Conservation (phyloP, 352 stramenopile genomes). For the Globisporangium splendens region DNA sequence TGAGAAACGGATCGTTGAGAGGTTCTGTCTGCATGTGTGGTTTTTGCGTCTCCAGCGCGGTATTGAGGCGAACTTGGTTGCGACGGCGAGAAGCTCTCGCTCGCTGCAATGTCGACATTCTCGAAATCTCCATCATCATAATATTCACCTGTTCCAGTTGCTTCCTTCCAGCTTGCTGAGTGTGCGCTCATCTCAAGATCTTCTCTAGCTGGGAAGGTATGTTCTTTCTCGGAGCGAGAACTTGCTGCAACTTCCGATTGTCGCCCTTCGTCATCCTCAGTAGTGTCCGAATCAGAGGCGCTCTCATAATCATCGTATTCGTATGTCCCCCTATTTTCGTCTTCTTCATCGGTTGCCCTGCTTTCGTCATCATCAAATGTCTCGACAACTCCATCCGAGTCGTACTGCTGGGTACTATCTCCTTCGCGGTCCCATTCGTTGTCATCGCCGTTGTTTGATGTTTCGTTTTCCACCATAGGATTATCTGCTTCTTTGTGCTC, state of each 20-base stretch:
- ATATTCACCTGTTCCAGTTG: neutral
- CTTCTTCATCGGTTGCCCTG: neutral
- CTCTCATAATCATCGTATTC: constrained; percentile 6
- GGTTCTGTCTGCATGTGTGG: neutral
- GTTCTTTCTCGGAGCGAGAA: neutral
- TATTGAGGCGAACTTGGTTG: neutral
- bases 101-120: neutral
- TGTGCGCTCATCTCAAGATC: neutral
- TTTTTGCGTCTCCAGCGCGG: no score
- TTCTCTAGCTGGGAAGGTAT: neutral
- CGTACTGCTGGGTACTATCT: neutral
- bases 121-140: constrained; percentile 1
- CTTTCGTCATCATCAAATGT: neutral
- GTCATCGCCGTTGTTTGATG: neutral
- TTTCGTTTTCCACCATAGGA: neutral
- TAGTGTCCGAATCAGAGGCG: constrained; percentile 1
- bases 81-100: neutral
- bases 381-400: neutral
- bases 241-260: neutral
- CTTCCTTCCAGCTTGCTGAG: neutral
- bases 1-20: neutral
- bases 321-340: neutral
- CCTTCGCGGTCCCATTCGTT: neutral
- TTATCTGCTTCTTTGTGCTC: neutral
- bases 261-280: neutral